Evolutionary conservation across 495 filamentous ascomycete species (phyloP), one percentile per base, ranked within the genome.

Genomic region (Aspergillus cavernicola): DNA sequence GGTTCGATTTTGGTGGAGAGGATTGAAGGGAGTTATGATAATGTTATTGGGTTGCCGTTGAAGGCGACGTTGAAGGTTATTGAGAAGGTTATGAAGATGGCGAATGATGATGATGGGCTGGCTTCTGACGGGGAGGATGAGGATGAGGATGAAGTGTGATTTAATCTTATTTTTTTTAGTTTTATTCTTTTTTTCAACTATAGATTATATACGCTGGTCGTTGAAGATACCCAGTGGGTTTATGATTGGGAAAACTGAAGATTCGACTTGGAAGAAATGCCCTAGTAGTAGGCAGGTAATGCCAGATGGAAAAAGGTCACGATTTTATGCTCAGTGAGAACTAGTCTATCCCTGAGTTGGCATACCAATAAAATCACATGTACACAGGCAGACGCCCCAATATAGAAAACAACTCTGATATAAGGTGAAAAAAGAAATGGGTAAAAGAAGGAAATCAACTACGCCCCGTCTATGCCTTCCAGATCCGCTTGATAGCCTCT

Each of bases 1-100:
- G 93, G 89, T n/a, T 81, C 84, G 2, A 79, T 96, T 58, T 64
- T 97, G 51, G 80, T 98, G 15, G 90, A 96, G 69, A 85, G 77
- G 69, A 86, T 98, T 50, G 86, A 96, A 57, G 95, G 93, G 6
- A 83, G 82, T 39, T 90, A 84, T 62, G 92, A 98, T 79, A 97
- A 97, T 74, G 93, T 97, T 6, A 83, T 98, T 45, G 93, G 95
- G n/a, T 67, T 98, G 74, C 93, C 93, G 26, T 71, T 98, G 49
- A 81, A 89, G 64, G 79, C 83, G 60, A 89, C 85, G 20, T 65
- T 97, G 69, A 83, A 83, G 70, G 62, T 96, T 52, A 92, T 95
- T 59, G 90, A 98, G 76, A 89, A 83, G 77, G 85, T 89, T 20
- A 66, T 95, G 53, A 62, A 67, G 37, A 71, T 71, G 62, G 75